Conservation (phyloP, 169 alveolate genomes). For the Plasmodium billcollinsi region DNA sequence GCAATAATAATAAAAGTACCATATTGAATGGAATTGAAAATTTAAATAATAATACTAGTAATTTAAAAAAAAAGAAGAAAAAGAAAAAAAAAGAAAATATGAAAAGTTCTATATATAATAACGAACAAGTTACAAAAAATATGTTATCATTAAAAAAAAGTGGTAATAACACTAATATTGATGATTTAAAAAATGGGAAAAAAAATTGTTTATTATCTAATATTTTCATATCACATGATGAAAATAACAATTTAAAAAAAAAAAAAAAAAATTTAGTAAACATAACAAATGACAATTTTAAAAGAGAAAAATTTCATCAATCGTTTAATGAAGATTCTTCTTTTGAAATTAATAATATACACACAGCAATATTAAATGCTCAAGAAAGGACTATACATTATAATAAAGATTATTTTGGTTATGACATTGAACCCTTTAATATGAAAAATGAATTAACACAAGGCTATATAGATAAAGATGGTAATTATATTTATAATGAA, state of each 20-base stretch:
- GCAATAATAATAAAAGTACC: no score
- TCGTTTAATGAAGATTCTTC: slow-evolving; percentile 72
- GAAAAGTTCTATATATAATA: no score
- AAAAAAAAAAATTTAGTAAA: background rate
- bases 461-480: slow-evolving; percentile 79
- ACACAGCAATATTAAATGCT: slow-evolving; percentile 53
- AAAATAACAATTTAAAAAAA: background rate
- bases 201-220: no score
- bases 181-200: no score
- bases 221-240: background rate
- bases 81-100: no score
- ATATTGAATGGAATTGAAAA: no score
- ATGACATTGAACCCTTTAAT: slow-evolving; percentile 80
- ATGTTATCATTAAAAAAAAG: no score
- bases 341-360: slow-evolving; percentile 57
- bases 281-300: background rate
- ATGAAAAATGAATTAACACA: slow-evolving; percentile 80
- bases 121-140: no score
- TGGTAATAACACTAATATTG: no score
- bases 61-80: no score
- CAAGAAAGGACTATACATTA: slow-evolving; percentile 56
- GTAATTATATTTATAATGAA: slow-evolving; percentile 75
- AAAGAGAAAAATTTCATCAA: slow-evolving; percentile 53
- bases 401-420: slow-evolving; percentile 70
- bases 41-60: no score